Percentiles rank a stretch among this genome's conserved stretches.
These are phyloP conservation scores for Bocquillonia castaneifolia DNA, from an alignment of 441 rosid species.

Conservation along the genomic window DNA sequence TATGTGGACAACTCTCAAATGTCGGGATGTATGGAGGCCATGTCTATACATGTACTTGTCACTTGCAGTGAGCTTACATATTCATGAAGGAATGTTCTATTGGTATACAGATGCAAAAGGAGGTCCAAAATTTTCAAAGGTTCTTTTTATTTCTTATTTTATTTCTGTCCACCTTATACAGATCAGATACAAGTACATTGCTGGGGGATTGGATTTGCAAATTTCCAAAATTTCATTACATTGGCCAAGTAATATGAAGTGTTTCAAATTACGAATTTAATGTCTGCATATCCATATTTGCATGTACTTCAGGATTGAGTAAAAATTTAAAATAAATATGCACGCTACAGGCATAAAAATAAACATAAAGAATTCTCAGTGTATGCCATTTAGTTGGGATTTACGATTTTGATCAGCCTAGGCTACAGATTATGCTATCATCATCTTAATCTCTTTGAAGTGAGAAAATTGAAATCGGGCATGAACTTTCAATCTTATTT, in stretches of 20 bases:
- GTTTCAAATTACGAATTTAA: background rate
- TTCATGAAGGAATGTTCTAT: conserved; percentile 75
- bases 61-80: conserved; percentile 55
- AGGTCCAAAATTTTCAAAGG: conserved; percentile 72
- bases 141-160: conserved; percentile 19
- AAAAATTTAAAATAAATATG: no score
- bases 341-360: background rate
- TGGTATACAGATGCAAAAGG: conserved; percentile 67
- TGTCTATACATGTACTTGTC: conserved; percentile 66
- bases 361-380: background rate
- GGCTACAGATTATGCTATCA: background rate
- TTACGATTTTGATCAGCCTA: background rate
- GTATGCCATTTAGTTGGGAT: background rate
- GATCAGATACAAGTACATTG: background rate
- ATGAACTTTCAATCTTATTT: no score
- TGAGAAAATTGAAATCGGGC: background rate
- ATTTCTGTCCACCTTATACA: background rate
- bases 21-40: conserved; percentile 61
- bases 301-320: background rate
- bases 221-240: background rate
- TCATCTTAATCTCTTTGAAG: background rate
- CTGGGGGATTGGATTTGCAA: background rate
- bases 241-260: background rate
- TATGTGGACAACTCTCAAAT: conserved; percentile 57
- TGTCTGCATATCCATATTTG: background rate